phyloP scores from a whole-genome alignment of 1,284 basidiomycete genomes.

The Rhodotorula mucilaginosa region DNA sequence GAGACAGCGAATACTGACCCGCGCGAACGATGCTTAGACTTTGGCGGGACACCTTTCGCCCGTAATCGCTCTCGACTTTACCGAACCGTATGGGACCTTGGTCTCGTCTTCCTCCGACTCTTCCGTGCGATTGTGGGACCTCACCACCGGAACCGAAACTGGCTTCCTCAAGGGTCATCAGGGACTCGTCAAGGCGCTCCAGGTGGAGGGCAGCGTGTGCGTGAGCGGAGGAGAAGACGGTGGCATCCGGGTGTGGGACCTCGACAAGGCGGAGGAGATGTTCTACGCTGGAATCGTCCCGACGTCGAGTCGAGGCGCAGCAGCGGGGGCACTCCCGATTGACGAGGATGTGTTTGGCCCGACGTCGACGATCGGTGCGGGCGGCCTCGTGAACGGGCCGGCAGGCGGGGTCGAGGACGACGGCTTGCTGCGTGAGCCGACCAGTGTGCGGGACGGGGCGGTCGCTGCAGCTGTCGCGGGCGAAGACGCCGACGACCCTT shows the following conservation, averaged over 20 bases:
- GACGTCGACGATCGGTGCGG: conserved; percentile 1
- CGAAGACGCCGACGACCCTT: background rate
- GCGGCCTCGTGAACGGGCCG: conserved; percentile 17
- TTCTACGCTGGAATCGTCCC: conserved; percentile 13
- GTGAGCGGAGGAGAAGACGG: conserved; percentile 87
- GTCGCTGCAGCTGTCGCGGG: background rate
- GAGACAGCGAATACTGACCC: background rate
- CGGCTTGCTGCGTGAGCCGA: conserved; percentile 55
- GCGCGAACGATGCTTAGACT: conserved; percentile 56
- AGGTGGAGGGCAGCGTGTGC: conserved; percentile 89
- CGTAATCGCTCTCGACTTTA: conserved; percentile 87
- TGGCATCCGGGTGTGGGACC: conserved; percentile 80
- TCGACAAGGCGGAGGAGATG: conserved; percentile 59
- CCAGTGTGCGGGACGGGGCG: conserved; percentile 42
- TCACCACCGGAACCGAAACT: conserved; percentile 67
- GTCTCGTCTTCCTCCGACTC: conserved; percentile 68
- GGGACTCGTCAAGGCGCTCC: conserved; percentile 76
- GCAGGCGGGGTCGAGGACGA: conserved; percentile 13
- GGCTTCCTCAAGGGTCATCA: conserved; percentile 66
- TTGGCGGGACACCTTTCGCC: conserved; percentile 75
- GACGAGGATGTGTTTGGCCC: conserved; percentile 33
- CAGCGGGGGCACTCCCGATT: background rate
- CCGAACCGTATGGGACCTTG: conserved; percentile 91
- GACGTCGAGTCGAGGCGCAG: no score
- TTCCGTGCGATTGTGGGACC: conserved; percentile 77